Base-by-base conservation (phyloP, 139 green algal genomes). In the Diplosphaera chodatii region DNA sequence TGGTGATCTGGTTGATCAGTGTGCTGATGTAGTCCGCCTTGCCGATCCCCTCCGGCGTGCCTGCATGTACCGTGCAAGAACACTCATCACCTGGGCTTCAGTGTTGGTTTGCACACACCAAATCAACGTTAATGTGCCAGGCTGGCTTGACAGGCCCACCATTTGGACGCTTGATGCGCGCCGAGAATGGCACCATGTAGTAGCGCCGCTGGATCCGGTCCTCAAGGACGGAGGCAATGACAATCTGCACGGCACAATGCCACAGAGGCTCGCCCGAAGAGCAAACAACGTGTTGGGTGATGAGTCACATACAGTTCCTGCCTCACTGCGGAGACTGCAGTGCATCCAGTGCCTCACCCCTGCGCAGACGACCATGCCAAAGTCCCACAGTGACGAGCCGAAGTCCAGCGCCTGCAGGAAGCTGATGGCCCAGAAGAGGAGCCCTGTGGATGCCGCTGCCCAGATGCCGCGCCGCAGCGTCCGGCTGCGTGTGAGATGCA, bases 31-130 rank as follows among this genome's bases (percentile, higher is more conserved):
- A 70, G 64, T 85, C 75, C 21, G 75, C 73, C 40, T 81, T 83
- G 63, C 83, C 83, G 64, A 84, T 68, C 3, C 78, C 83, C 48
- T 84, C 79, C 6, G 83, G 83, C 4, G 75, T 81, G 33, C 78
- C 74, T 79, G 40, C 4, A 32, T 22, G 25, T 8, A 48, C 37
- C 10, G 48, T 59, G 10, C 8, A 23, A 59, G 48, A 59, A 5
- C 48, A 3, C 22, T 6, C 37, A 20, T 48, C 37, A 48, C 37
- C 37, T 10, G 6, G 6, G 6, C 37, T 48, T 6, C 37, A 48
- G 37, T 48, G 10, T 10, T 20, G 6, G 37, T 10, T 48, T 6
- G 8, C 10, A 48, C 37, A 48, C 8, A 10, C 6, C 37, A n/a
- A n/a, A n/a, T n/a, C n/a, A n/a, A n/a, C n/a, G n/a, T n/a, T n/a